These are phyloP conservation scores for Rehmannia glutinosa DNA, from an alignment of 257 asterid species.

Conservation along the genomic window DNA sequence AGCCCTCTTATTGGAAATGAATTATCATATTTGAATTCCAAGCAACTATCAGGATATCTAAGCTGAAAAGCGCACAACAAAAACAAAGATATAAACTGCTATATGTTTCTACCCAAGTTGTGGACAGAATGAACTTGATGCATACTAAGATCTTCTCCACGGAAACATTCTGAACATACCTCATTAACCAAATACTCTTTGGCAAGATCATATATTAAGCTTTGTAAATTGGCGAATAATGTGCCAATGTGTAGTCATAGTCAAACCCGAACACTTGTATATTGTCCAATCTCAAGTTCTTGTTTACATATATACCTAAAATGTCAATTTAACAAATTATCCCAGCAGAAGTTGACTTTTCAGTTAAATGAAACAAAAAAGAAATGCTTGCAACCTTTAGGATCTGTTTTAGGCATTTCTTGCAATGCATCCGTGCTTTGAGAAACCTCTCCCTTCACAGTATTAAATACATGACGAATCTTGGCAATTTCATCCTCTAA, in stretches of 20 bases:
- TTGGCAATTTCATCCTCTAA: slow-evolving; percentile 51
- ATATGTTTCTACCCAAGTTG: neutral
- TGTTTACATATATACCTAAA: slow-evolving; percentile 82
- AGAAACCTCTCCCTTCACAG: slow-evolving; percentile 68
- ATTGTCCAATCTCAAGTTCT: slow-evolving; percentile 84
- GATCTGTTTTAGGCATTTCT: slow-evolving; percentile 78
- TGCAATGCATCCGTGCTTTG: slow-evolving; percentile 54
- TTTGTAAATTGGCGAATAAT: slow-evolving; percentile 86
- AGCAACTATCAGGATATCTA: slow-evolving; percentile 83
- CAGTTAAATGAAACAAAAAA: neutral
- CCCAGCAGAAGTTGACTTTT: neutral
- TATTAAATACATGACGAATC: slow-evolving; percentile 52
- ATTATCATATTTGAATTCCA: slow-evolving; percentile 71
- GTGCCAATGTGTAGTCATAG: slow-evolving; percentile 97
- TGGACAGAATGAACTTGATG: neutral
- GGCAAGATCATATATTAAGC: slow-evolving; percentile 86
- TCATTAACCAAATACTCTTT: slow-evolving; percentile 86
- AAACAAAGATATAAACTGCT: neutral
- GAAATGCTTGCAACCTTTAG: slow-evolving; percentile 50
- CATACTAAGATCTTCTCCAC: neutral
- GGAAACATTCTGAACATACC: slow-evolving; percentile 50
- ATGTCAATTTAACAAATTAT: slow-evolving; percentile 19
- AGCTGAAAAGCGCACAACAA: slow-evolving; percentile 47
- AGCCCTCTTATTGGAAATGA: slow-evolving; percentile 95
- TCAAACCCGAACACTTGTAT: slow-evolving; percentile 92